These are phyloP conservation scores for Phaeosphaeriaceae sp. DNA, from an alignment of 2,329 filamentous ascomycete genomes.

Conservation along the genomic window DNA sequence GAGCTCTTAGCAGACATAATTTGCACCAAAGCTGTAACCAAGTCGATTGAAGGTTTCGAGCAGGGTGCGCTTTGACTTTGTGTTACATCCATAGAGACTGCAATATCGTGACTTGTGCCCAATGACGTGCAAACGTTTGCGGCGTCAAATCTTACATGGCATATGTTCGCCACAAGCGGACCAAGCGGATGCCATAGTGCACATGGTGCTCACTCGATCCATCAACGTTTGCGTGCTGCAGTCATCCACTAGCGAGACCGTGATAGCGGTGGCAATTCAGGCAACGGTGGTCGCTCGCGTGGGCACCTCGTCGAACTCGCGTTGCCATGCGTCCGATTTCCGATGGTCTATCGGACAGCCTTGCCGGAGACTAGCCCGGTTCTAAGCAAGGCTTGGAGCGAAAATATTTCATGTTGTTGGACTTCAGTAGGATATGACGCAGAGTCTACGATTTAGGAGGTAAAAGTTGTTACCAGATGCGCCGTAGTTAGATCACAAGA, in stretches of 20 bases:
- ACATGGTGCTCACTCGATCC: background rate
- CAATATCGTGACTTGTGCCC: background rate
- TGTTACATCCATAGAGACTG: background rate
- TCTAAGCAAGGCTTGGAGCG: background rate
- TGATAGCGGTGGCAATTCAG: background rate
- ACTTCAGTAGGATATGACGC: background rate
- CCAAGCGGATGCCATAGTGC: background rate
- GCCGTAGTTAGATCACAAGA: background rate
- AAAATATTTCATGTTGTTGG: background rate
- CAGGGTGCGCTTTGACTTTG: background rate
- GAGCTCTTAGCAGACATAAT: background rate
- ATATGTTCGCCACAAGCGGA: background rate
- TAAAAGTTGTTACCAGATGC: background rate
- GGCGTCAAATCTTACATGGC: background rate
- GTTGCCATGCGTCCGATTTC: background rate
- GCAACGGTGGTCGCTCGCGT: background rate
- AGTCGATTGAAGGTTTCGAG: background rate
- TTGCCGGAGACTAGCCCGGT: background rate
- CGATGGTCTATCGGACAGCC: background rate
- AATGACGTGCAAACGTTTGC: background rate
- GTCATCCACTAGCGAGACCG: background rate
- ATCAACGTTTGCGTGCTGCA: background rate
- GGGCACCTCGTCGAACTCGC: background rate
- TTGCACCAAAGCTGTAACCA: background rate
- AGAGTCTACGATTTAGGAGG: background rate